Conservation (phyloP, 108 stramenopile genomes). For the Thalassiosira profunda region DNA sequence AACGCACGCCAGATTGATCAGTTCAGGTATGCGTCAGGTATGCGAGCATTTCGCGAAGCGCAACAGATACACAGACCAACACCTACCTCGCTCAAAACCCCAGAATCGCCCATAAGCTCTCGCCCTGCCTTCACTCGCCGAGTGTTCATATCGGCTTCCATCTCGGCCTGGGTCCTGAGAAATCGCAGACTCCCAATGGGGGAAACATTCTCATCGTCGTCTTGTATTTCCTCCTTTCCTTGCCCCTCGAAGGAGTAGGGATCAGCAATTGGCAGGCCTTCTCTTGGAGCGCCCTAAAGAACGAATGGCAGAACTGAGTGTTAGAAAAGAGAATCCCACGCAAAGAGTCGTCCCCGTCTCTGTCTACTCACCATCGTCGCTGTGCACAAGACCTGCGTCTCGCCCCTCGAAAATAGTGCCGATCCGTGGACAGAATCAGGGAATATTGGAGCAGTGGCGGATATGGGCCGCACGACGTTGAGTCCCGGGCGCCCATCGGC, state of each 20-base stretch:
- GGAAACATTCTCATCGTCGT: conserved; percentile 46
- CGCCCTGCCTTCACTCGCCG: conserved; percentile 58
- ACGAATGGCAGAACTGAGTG: no score
- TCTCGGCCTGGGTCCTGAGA: conserved; percentile 54
- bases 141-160: conserved; percentile 67
- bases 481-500: conserved; percentile 60
- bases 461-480: conserved; percentile 47
- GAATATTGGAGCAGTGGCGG: conserved; percentile 46
- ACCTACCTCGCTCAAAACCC: conserved; percentile 52
- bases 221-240: conserved; percentile 91
- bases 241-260: conserved; percentile 91
- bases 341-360: no score
- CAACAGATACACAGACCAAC: no score
- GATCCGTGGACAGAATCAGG: conserved; percentile 84
- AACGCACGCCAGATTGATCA: no score
- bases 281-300: conserved; percentile 63
- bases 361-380: conserved; percentile 77
- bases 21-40: no score
- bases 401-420: conserved; percentile 93
- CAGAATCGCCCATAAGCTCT: conserved; percentile 75
- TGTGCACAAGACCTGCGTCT: conserved; percentile 93
- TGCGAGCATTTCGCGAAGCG: no score
- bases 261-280: conserved; percentile 54
- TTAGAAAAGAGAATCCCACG: no score
- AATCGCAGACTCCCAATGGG: conserved; percentile 69